phyloP scores from a whole-genome alignment of 208 protist species.

The Wallacemonas sp. region DNA sequence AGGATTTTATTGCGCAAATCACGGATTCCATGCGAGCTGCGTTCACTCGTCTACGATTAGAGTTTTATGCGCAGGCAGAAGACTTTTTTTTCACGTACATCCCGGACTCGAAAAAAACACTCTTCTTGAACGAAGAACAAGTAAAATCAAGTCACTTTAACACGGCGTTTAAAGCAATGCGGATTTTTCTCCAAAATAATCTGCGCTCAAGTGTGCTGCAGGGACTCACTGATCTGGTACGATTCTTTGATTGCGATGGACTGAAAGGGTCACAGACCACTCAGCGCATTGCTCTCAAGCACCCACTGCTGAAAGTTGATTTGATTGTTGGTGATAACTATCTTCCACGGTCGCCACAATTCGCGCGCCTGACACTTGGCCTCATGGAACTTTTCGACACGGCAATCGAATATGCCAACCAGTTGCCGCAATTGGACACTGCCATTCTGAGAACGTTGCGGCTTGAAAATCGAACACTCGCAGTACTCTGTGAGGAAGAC shows the following conservation, averaged over 20 bases:
- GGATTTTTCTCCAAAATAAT: constrained; percentile 72
- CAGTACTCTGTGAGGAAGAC: not conserved
- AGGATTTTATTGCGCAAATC: constrained; percentile 58
- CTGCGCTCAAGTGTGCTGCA: constrained; percentile 55
- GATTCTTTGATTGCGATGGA: constrained; percentile 53
- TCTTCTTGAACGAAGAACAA: constrained; percentile 39
- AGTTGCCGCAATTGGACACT: constrained; percentile 49
- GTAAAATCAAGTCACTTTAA: constrained; percentile 46
- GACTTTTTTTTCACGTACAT: constrained; percentile 69
- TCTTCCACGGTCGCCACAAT: constrained; percentile 57
- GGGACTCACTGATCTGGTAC: constrained; percentile 48
- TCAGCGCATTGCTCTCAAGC: constrained; percentile 29
- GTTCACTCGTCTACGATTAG: constrained; percentile 76
- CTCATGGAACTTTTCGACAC: constrained; percentile 70
- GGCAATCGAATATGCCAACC: constrained; percentile 47
- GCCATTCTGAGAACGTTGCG: constrained; percentile 67
- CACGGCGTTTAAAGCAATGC: constrained; percentile 65
- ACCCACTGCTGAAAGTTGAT: constrained; percentile 48
- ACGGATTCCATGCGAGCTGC: constrained; percentile 51
- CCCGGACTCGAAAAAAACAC: constrained; percentile 24
- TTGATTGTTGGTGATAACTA: constrained; percentile 56
- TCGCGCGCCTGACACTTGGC: constrained; percentile 58
- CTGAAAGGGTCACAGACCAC: constrained; percentile 23
- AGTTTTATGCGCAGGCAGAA: constrained; percentile 83
- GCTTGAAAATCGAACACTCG: constrained; percentile 39